These are phyloP conservation scores for Tulasnella sp. DNA, from an alignment of 768 basidiomycete species.

Conservation along the genomic window DNA sequence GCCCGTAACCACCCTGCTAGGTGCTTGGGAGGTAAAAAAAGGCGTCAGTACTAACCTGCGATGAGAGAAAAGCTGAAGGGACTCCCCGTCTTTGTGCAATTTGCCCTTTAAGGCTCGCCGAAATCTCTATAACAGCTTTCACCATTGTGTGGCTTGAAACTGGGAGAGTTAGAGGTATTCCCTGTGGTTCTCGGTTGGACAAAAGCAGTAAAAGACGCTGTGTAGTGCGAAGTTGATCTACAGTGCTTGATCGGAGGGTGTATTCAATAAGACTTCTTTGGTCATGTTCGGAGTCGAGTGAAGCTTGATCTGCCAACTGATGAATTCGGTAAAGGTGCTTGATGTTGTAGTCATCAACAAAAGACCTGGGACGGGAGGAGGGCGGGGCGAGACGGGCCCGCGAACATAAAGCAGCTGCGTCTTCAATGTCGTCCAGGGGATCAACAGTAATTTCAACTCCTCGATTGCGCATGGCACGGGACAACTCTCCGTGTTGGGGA, in stretches of 20 bases:
- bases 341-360: not conserved
- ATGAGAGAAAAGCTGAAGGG: slow-evolving; percentile 40
- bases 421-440: not conserved
- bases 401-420: not conserved
- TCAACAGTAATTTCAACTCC: slow-evolving; percentile 77
- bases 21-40: slow-evolving; percentile 11
- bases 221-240: not conserved
- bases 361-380: not conserved
- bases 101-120: not conserved
- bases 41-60: slow-evolving; percentile 44
- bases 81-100: slow-evolving; percentile 31
- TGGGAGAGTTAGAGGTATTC: not conserved
- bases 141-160: not conserved
- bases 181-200: not conserved
- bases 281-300: not conserved
- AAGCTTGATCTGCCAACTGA: not conserved
- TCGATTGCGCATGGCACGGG: slow-evolving; percentile 96
- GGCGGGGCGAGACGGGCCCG: not conserved
- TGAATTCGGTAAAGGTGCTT: not conserved
- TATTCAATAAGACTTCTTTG: not conserved
- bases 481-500: slow-evolving; percentile 86
- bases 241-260: not conserved
- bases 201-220: not conserved
- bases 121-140: not conserved
- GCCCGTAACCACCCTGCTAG: slow-evolving; percentile 16